Evolutionary conservation across 306 rosid genomes (phyloP).

Genomic region (Quercus alba): DNA sequence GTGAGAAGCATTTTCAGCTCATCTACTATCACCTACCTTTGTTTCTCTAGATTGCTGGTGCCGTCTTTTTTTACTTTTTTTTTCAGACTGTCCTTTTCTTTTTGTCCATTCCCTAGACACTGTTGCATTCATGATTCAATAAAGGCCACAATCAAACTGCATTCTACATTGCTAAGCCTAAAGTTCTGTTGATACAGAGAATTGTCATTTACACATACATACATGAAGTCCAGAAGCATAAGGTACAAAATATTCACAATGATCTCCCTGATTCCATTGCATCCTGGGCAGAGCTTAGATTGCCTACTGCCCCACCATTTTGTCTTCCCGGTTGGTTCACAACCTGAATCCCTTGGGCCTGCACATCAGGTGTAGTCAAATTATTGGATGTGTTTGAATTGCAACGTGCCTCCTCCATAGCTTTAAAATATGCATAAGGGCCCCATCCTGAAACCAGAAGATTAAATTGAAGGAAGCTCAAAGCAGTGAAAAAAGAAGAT

Average conservation of each 20-base stretch:
- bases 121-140: neutral
- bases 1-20: too few species aligned
- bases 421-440: constrained; percentile 78
- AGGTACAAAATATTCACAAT: constrained; percentile 5
- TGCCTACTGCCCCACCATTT: constrained; percentile 22
- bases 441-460: constrained; percentile 76
- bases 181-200: neutral
- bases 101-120: neutral
- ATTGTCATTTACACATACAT: neutral
- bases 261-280: constrained; percentile 49
- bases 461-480: neutral
- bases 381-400: constrained; percentile 10
- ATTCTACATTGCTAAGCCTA: neutral
- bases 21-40: too few species aligned
- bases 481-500: neutral
- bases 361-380: constrained; percentile 16
- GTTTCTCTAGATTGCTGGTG: too few species aligned
- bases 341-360: constrained; percentile 20
- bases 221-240: neutral
- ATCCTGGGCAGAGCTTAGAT: constrained; percentile 39
- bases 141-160: neutral
- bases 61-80: too few species aligned
- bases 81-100: too few species aligned
- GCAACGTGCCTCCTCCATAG: constrained; percentile 47
- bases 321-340: constrained; percentile 21